Evolutionary conservation across 1,139 yeast genomes (phyloP), one percentile per base, ranked within the genome.

Genomic region (Geotrichum australiense): DNA sequence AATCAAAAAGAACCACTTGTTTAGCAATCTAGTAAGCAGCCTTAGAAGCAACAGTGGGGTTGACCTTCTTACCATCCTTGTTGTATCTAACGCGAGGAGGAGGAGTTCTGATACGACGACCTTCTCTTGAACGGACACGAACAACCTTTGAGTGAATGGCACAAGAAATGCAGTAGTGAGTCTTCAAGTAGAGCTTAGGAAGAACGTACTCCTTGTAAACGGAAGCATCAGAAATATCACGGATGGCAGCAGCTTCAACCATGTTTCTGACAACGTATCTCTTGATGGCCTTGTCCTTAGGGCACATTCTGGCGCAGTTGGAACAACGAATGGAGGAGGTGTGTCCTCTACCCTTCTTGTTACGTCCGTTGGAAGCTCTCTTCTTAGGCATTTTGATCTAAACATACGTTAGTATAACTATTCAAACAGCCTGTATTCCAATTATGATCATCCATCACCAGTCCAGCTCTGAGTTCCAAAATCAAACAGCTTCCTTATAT

Each of bases 331-430:
- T 96, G 70, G 96, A 94, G 76, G 84, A 83, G 74, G 85, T 96
- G 95, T 91, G 98, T 71, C 99, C 99, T 85, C 99, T 91, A 72
- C 98, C 98, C 80, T 87, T 87, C 94, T 91, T 91, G 94, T 93
- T 91, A 82, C 98, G 91, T 81, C 99, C 99, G 96, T 87, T 87
- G 93, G 96, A 86, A 75, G 97, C 87, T 87, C 99, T 91, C 97
- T 91, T 91, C 87, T 91, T 91, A 76, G 98, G 96, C 98, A 91
- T 91, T 65, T 74, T 78, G 74, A 47, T 33, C 43, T 38, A 35
- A 6, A 20, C 11, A n/a, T 5, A 16, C 5, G 35, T 30, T 38
- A 31, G 35, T 35, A 38, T 16, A 7, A n/a, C n/a, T n/a, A n/a
- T n/a, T n/a, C n/a, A n/a, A n/a, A n/a, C n/a, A n/a, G n/a, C n/a